phyloP scores from a whole-genome alignment of 2,329 filamentous ascomycete genomes.

The Verruconis gallopava region DNA sequence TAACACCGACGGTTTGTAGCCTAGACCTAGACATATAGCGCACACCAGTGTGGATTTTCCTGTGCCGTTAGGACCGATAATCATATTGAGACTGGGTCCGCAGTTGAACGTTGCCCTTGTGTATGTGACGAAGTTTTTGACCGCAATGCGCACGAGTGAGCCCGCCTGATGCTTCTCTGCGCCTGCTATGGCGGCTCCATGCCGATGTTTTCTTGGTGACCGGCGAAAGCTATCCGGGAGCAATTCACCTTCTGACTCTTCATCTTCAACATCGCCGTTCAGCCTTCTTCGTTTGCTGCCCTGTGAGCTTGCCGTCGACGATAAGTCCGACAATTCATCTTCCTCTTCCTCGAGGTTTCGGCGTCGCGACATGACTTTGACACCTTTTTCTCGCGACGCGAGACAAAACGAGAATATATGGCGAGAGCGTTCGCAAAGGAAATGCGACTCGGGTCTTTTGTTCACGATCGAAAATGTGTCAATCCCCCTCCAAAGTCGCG shows the following conservation, averaged over 20 bases:
- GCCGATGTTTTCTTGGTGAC: not conserved
- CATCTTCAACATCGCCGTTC: not conserved
- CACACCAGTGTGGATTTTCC: slow-evolving; percentile 96
- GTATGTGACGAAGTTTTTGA: slow-evolving; percentile 91
- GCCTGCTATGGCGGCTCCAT: not conserved
- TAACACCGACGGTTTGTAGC: slow-evolving; percentile 66
- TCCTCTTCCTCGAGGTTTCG: no score
- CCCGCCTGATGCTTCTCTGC: slow-evolving; percentile 46
- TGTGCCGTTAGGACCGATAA: slow-evolving; percentile 96
- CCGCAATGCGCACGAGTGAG: slow-evolving; percentile 74
- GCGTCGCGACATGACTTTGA: no score
- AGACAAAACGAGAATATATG: no score
- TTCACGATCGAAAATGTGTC: no score
- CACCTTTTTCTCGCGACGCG: no score
- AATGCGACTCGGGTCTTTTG: no score
- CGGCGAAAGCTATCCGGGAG: slow-evolving; percentile 8
- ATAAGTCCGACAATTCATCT: no score
- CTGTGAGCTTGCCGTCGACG: slow-evolving; percentile 1
- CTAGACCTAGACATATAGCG: slow-evolving; percentile 85
- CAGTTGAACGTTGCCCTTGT: slow-evolving; percentile 81
- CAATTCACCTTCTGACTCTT: not conserved
- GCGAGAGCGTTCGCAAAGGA: no score
- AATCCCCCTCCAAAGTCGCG: no score
- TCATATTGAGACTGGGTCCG: slow-evolving; percentile 91
- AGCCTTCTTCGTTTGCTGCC: slow-evolving; percentile 6